These are phyloP conservation scores for Cercospora sp. DNA, from an alignment of 2,329 filamentous ascomycete species.

Conservation along the genomic window DNA sequence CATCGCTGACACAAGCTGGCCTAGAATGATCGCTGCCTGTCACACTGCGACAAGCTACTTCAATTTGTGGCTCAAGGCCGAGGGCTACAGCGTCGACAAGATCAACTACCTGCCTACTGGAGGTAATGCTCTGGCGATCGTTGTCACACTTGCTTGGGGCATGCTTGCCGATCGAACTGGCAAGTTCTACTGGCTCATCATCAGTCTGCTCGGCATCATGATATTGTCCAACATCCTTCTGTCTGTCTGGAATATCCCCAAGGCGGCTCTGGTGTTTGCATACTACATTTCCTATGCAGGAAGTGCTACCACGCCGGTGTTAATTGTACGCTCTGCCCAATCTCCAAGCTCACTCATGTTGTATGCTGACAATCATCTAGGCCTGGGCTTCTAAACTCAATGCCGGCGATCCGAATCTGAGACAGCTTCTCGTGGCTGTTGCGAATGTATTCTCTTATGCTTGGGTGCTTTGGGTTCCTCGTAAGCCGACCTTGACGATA, in stretches of 20 bases:
- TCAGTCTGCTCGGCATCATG: conserved; percentile 16
- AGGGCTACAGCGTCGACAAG: conserved; percentile 21
- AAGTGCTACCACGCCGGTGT: conserved; percentile 8
- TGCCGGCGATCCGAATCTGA: conserved; percentile 19
- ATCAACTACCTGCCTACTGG: conserved; percentile 22
- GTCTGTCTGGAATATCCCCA: conserved; percentile 18
- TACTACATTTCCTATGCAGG: conserved; percentile 17
- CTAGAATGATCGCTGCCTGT: conserved; percentile 19
- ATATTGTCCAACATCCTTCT: conserved; percentile 20
- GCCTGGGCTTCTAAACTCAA: conserved; percentile 15
- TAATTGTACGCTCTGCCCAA: conserved; percentile 5
- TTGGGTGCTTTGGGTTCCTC: conserved; percentile 18
- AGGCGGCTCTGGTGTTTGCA: conserved; percentile 13
- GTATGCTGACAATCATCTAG: neutral
- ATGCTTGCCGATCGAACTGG: conserved; percentile 20
- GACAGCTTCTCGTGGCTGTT: conserved; percentile 21
- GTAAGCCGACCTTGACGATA: neutral
- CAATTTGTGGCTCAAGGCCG: conserved; percentile 24
- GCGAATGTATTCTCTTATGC: conserved; percentile 19
- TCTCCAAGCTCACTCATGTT: neutral
- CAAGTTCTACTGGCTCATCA: conserved; percentile 19
- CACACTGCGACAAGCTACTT: conserved; percentile 24
- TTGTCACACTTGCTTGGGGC: conserved; percentile 19
- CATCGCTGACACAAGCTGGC: neutral
- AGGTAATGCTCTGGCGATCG: conserved; percentile 20